phyloP scores from a whole-genome alignment of 208 protist genomes.

The Leptomonas pyrrhocoris region DNA sequence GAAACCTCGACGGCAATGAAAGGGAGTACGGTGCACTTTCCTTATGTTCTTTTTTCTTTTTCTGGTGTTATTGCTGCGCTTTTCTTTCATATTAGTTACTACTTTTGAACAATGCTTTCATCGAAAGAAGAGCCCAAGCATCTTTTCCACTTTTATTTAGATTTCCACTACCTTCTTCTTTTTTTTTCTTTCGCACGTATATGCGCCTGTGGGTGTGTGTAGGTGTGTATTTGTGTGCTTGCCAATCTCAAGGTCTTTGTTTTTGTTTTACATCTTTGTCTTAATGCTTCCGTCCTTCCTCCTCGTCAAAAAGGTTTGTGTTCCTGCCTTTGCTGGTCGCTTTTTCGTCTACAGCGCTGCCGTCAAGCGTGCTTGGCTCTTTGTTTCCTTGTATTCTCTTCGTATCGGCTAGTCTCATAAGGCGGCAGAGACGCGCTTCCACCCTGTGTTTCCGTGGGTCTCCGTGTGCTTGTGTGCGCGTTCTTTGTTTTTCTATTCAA shows the following conservation, averaged over 20 bases:
- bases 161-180: conserved; percentile 22
- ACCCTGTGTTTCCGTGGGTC: too few relatives aligned
- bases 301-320: too few relatives aligned
- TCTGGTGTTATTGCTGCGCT: not conserved
- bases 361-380: too few relatives aligned
- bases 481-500: too few relatives aligned
- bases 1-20: too few relatives aligned
- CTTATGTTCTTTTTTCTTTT: conserved; percentile 2
- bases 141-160: conserved; percentile 6
- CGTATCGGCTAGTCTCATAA: too few relatives aligned
- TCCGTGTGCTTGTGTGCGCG: too few relatives aligned
- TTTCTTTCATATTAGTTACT: conserved; percentile 15
- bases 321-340: not conserved
- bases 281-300: conserved; percentile 5
- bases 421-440: too few relatives aligned
- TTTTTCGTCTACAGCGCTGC: too few relatives aligned
- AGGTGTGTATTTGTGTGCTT: conserved; percentile 33
- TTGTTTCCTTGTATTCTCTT: too few relatives aligned
- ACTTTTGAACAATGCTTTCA: conserved; percentile 10
- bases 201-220: conserved; percentile 15
- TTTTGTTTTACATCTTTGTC: conserved; percentile 16
- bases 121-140: not conserved
- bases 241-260: conserved; percentile 8
- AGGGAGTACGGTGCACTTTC: not conserved
- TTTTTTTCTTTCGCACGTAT: too few relatives aligned